Evolutionary conservation across 805 yeast genomes (phyloP).

Genomic region (fission yeast (Schizosaccharomyces pombe)): DNA sequence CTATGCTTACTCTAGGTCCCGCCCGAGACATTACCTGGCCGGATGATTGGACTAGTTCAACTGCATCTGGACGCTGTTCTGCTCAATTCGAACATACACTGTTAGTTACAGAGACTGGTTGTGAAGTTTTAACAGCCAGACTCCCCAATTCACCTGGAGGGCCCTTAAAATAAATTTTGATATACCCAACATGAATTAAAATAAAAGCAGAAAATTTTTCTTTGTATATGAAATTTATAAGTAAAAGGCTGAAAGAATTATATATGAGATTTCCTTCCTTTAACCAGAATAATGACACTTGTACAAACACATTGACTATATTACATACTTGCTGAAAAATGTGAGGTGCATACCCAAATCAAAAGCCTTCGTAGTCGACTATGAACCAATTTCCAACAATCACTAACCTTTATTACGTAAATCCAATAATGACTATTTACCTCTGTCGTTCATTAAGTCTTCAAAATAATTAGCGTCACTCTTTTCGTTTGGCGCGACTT

Average conservation of each 20-base stretch:
- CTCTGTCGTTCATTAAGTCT: constrained; percentile 47
- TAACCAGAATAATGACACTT: too few relatives aligned
- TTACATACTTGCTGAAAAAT: too few relatives aligned
- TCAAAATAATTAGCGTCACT: constrained; percentile 81
- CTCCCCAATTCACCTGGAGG: constrained; percentile 75
- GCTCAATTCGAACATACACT: constrained; percentile 90
- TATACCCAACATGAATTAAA: neutral
- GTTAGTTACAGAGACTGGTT: constrained; percentile 79
- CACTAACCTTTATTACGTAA: too few relatives aligned
- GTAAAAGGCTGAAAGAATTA: too few relatives aligned
- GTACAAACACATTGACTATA: too few relatives aligned
- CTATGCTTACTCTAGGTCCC: constrained; percentile 77
- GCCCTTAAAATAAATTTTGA: constrained; percentile 15
- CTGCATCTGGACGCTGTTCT: constrained; percentile 69
- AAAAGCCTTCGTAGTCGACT: too few relatives aligned
- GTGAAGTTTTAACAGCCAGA: constrained; percentile 72
- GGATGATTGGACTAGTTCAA: constrained; percentile 87
- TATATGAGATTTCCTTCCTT: too few relatives aligned
- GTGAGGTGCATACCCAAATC: too few relatives aligned
- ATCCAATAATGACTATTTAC: neutral
- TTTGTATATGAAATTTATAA: too few relatives aligned
- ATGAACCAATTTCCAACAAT: too few relatives aligned
- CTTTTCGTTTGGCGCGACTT: constrained; percentile 50
- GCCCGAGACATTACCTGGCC: constrained; percentile 80
- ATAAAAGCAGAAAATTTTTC: too few relatives aligned